A percentile compares a stretch with the other conserved stretches of the same genome.
These are phyloP conservation scores for Candida tammaniensis DNA, from an alignment of 805 yeast species.

Conservation along the genomic window DNA sequence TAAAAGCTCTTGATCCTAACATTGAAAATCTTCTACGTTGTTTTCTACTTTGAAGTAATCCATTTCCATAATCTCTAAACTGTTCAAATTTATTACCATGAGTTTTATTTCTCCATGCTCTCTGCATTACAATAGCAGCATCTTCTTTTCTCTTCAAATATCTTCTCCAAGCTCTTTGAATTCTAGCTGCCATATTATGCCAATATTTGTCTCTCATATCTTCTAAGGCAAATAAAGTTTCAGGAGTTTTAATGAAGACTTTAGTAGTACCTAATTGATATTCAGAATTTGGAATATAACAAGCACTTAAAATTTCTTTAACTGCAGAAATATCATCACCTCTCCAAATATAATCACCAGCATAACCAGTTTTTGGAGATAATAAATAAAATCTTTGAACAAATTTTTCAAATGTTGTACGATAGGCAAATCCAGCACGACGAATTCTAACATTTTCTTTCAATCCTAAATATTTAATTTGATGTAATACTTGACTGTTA, in stretches of 20 bases:
- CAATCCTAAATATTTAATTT: constrained; percentile 90
- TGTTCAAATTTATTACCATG: constrained; percentile 83
- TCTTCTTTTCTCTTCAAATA: constrained; percentile 77
- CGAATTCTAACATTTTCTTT: constrained; percentile 96
- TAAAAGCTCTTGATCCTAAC: constrained; percentile 80
- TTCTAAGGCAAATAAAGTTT: constrained; percentile 91
- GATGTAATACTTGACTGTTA: constrained; percentile 86
- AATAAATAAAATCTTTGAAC: constrained; percentile 90
- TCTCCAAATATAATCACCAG: constrained; percentile 64
- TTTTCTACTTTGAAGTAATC: constrained; percentile 67
- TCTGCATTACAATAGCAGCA: constrained; percentile 79
- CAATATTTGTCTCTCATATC: constrained; percentile 96
- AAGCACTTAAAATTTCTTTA: constrained; percentile 46
- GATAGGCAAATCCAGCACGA: constrained; percentile 97
- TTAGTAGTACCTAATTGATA: constrained; percentile 90
- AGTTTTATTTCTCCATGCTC: constrained; percentile 74
- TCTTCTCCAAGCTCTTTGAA: constrained; percentile 95
- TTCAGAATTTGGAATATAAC: constrained; percentile 73
- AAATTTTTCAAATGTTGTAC: constrained; percentile 94
- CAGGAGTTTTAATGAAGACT: constrained; percentile 95
- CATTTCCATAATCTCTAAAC: constrained; percentile 80
- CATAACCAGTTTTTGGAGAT: constrained; percentile 89
- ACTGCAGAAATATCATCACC: constrained; percentile 56
- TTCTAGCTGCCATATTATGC: constrained; percentile 97
- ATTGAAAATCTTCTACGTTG: constrained; percentile 88